A percentile compares a stretch with the other conserved stretches of the same genome.
These are phyloP conservation scores for Corrigiola litoralis DNA, from an alignment of 179 eudicot genomes.

Conservation along the genomic window DNA sequence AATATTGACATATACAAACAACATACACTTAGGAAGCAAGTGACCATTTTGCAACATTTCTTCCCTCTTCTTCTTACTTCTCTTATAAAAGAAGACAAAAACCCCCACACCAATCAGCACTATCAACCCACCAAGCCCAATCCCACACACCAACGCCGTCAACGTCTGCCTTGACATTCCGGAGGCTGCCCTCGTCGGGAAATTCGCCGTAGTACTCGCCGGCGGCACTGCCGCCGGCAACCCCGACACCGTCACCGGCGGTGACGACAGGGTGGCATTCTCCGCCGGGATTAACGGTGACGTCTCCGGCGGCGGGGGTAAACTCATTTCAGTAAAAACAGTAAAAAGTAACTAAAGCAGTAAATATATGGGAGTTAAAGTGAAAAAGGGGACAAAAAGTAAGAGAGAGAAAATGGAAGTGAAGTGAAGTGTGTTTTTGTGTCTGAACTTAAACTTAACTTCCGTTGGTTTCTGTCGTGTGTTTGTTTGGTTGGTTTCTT, in stretches of 20 bases:
- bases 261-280: slow-evolving; percentile 10
- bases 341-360: neutral
- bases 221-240: slow-evolving; percentile 19
- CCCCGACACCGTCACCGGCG: slow-evolving; percentile 2
- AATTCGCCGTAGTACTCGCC: neutral
- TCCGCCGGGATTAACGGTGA: slow-evolving; percentile 19
- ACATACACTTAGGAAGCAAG: slow-evolving; percentile 36
- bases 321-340: neutral
- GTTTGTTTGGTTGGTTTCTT: neutral
- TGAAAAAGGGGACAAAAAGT: neutral
- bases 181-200: neutral
- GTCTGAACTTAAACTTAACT: neutral
- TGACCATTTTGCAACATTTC: too few relatives aligned
- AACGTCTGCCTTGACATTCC: slow-evolving; percentile 26
- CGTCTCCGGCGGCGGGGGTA: slow-evolving; percentile 19
- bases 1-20: neutral
- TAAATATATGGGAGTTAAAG: too few relatives aligned
- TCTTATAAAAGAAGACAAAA: slow-evolving; percentile 44
- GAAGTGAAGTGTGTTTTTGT: neutral
- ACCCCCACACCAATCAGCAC: slow-evolving; percentile 51
- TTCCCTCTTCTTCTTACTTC: slow-evolving; percentile 39
- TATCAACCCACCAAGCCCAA: slow-evolving; percentile 62
- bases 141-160: slow-evolving; percentile 61
- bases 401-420: slow-evolving; percentile 5
- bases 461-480: slow-evolving; percentile 14